Evolutionary conservation across 441 rosid genomes (phyloP).

Genomic region (Populus trichocarpa): DNA sequence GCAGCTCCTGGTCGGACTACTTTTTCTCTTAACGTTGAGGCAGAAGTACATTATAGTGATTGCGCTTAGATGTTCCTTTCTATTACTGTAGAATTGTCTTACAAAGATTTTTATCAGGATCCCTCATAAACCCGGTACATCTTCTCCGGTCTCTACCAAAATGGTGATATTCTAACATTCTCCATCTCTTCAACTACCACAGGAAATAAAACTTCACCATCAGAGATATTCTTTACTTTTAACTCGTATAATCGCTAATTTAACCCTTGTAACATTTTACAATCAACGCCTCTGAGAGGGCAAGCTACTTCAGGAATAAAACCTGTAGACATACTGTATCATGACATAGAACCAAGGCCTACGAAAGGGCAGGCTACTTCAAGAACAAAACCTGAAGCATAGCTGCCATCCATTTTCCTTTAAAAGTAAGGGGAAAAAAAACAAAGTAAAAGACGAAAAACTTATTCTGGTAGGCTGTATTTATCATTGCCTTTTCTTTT

Average conservation of each 20-base stretch:
- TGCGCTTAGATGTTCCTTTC: not conserved
- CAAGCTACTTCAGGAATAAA: not conserved
- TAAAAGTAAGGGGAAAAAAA: not conserved
- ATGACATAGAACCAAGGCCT: not conserved
- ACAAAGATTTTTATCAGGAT: not conserved
- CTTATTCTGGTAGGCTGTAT: constrained; percentile 43
- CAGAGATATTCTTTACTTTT: not conserved
- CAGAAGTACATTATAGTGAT: not conserved
- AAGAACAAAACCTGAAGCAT: not conserved
- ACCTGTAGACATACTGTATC: not conserved
- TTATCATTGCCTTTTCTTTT: constrained; percentile 32
- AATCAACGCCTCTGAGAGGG: not conserved
- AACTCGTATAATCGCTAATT: not conserved
- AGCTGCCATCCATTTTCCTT: not conserved
- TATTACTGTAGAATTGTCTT: not conserved
- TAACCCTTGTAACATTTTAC: not conserved
- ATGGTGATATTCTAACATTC: constrained; percentile 13
- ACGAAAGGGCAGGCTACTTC: not conserved
- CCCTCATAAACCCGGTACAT: not conserved
- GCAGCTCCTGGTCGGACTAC: not conserved
- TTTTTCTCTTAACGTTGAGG: constrained; percentile 4
- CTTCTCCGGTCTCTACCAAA: constrained; percentile 5
- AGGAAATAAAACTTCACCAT: constrained; percentile 18
- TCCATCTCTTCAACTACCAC: constrained; percentile 12
- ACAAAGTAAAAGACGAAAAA: constrained; percentile 2